Evolutionary conservation across 202 grass and related monocot species (phyloP).

Genomic region (Zizania palustris): DNA sequence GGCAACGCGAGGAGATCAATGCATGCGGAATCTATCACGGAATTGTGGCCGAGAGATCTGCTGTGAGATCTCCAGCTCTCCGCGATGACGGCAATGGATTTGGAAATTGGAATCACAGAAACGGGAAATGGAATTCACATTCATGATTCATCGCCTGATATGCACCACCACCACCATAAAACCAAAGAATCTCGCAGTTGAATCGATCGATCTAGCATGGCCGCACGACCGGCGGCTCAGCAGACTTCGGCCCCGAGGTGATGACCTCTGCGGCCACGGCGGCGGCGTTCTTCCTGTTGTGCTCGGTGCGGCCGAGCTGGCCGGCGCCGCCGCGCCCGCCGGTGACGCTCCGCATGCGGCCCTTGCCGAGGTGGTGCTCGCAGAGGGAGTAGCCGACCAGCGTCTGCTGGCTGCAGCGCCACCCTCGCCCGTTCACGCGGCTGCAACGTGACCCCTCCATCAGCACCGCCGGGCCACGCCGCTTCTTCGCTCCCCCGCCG

Average conservation of each 20-base stretch:
- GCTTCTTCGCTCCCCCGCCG: slow-evolving; percentile 36
- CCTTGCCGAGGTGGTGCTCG: slow-evolving; percentile 91
- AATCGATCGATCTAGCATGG: slow-evolving; percentile 8
- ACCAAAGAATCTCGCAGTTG: slow-evolving; percentile 29
- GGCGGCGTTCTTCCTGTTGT: slow-evolving; percentile 26
- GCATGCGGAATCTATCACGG: background rate
- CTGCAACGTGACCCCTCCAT: slow-evolving; percentile 83
- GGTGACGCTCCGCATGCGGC: slow-evolving; percentile 49
- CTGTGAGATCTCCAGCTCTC: background rate
- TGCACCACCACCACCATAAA: slow-evolving; percentile 32
- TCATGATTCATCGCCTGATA: background rate
- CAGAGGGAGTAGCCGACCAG: slow-evolving; percentile 79
- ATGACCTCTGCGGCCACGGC: background rate
- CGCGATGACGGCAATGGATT: background rate
- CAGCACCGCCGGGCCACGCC: slow-evolving; percentile 45
- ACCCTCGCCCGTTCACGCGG: slow-evolving; percentile 79
- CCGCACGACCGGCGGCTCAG: slow-evolving; percentile 16
- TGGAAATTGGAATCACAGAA: slow-evolving; percentile 5
- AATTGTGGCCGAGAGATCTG: background rate
- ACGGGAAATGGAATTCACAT: slow-evolving; percentile 25
- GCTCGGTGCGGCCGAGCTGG: slow-evolving; percentile 65
- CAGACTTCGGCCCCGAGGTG: background rate
- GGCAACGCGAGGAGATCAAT: background rate
- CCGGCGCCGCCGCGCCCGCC: slow-evolving; percentile 3
- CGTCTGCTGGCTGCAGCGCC: slow-evolving; percentile 87